phyloP scores from a whole-genome alignment of 2,329 filamentous ascomycete genomes.

The Xylaria multiplex region DNA sequence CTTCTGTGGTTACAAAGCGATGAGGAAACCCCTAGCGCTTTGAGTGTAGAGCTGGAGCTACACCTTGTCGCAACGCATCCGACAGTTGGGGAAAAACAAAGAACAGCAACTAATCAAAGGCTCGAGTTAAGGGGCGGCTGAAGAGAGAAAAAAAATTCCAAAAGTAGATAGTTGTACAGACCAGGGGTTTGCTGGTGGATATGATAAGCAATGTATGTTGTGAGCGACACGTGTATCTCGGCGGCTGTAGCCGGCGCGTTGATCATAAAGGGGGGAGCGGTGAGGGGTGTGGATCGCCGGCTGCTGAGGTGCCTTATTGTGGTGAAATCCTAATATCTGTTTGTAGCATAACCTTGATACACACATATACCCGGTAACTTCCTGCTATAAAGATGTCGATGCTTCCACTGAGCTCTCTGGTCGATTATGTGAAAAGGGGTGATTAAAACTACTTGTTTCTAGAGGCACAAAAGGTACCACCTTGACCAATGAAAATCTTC shows the following conservation, averaged over 20 bases:
- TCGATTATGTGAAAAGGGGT: too few species aligned
- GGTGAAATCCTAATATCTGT: too few species aligned
- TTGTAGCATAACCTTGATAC: conserved; percentile 9
- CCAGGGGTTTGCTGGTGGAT: neutral
- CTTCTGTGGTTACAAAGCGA: neutral
- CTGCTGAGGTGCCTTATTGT: neutral
- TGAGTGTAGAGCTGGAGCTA: neutral
- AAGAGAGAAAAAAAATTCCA: neutral
- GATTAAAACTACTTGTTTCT: too few species aligned
- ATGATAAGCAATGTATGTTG: conserved; percentile 3
- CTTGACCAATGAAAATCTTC: too few species aligned
- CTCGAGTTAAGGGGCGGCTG: neutral
- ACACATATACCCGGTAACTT: neutral
- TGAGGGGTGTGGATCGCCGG: conserved; percentile 10
- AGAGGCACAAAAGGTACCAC: too few species aligned
- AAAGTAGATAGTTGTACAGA: neutral
- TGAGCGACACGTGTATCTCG: conserved; percentile 7
- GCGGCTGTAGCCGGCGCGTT: conserved; percentile 8
- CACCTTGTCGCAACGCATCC: neutral
- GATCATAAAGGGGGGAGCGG: conserved; percentile 17
- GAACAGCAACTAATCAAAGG: too few species aligned
- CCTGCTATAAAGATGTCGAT: too few species aligned
- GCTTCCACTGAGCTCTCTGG: too few species aligned
- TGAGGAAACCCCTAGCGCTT: too few species aligned
- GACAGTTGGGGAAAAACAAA: neutral